Evolutionary conservation across 1,284 basidiomycete genomes (phyloP), one percentile per base, ranked within the genome.

Genomic region (Ustilago trichophora): DNA sequence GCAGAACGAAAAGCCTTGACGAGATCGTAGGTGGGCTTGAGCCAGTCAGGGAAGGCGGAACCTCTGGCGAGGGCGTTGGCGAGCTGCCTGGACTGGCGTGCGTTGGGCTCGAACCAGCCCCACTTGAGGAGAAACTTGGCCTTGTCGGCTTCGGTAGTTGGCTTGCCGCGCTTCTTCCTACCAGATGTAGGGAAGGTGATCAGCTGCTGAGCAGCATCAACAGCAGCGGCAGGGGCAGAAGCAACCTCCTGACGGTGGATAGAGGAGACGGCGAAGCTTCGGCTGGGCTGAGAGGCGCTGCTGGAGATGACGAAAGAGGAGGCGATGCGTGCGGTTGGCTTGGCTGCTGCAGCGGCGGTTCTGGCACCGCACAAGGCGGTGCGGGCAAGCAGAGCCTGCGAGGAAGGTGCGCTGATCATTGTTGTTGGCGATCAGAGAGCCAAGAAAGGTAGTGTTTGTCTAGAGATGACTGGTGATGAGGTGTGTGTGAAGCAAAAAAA

Each of bases 1-100:
- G 69, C 72, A 3, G 65, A 54, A 15, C 72, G 55, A 54, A 63
- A 74, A 26, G 41, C 29, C 31, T 57, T 64, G 16, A 45, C 71
- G 15, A 40, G 33, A 13, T 62, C 55, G 51, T 52, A 73, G 9
- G 16, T 32, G 6, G 19, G 11, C 13, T 32, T 29, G 29, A 73
- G 22, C 60, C 56, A 68, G 3, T 46, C 35, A n/a, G n/a, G n/a
- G n/a, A n/a, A n/a, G n/a, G n/a, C n/a, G n/a, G n/a, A n/a, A n/a
- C n/a, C n/a, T n/a, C n/a, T n/a, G n/a, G n/a, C n/a, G n/a, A n/a
- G n/a, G n/a, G n/a, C n/a, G n/a, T n/a, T n/a, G n/a, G n/a, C n/a
- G n/a, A 58, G 34, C 21, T 29, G n/a, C n/a, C n/a, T n/a, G n/a
- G n/a, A n/a, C n/a, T n/a, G n/a, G n/a, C n/a, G n/a, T n/a, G n/a